Conservation (phyloP, 345 rosid genomes). For the Garcia nutans region DNA sequence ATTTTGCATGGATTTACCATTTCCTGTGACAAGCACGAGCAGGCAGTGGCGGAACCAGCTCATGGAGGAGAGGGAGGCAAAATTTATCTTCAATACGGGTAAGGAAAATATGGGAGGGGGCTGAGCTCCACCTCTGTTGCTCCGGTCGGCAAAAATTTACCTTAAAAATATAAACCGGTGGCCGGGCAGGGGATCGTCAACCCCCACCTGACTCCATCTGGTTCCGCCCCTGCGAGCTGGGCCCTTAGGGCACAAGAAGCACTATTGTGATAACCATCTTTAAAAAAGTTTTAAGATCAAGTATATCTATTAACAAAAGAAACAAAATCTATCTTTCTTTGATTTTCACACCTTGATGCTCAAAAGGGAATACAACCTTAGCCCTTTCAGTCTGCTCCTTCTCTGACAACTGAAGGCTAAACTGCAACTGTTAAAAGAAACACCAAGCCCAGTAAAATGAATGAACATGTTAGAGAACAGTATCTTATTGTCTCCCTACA, state of each 20-base stretch:
- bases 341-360: constrained; percentile 72
- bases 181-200: too few species aligned
- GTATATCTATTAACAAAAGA: neutral
- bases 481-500: neutral
- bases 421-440: constrained; percentile 66
- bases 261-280: neutral
- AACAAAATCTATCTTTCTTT: neutral
- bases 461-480: neutral
- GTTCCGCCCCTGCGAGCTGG: too few species aligned
- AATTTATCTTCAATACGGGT: too few species aligned
- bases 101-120: too few species aligned
- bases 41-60: too few species aligned
- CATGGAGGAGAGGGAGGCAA: too few species aligned
- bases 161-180: too few species aligned
- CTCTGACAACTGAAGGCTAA: constrained; percentile 73
- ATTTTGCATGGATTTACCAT: constrained; percentile 66
- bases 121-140: too few species aligned
- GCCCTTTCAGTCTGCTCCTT: constrained; percentile 74
- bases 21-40: constrained; percentile 43
- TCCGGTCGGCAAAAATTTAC: too few species aligned
- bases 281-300: neutral
- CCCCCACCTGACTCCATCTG: too few species aligned
- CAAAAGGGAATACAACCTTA: constrained; percentile 90
- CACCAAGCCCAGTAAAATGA: constrained; percentile 13
- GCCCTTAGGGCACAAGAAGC: too few species aligned